Base-by-base conservation (phyloP, 2,329 filamentous ascomycete genomes). In the Cadophora gregata region DNA sequence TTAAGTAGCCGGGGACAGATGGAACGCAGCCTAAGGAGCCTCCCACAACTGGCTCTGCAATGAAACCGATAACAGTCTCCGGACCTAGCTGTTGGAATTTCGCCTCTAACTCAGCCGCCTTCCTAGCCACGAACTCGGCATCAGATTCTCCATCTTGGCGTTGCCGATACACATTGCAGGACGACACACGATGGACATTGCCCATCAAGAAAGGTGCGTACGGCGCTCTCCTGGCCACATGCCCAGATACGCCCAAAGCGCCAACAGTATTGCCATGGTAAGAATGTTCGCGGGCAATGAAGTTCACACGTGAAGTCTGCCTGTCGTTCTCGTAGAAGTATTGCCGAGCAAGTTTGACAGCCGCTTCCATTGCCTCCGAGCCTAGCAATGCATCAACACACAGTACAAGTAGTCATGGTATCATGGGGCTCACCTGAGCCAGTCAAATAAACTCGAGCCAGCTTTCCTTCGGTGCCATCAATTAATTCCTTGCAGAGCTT, bases 261-360 rank as follows among this genome's bases (percentile, higher is more conserved):
- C 88, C 89, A 0, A 92, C 76, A 0, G 90, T 93, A 31, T 84
- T 88, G 6, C 91, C 91, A 72, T 93, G 91, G 72, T 91, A 93
- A 12, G 87, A 90, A 25, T 87, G 82, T 33, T 85, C 79, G 19
- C 90, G 84, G 6, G 87, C 82, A 71, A 93, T 90, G 77, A 90
- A 90, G 58, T 84, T 82, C 0, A 80, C 81, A 1, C 90, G 82
- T 58, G 80, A 3, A 81, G 81, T 10, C 75, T 72, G 65, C 59
- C 72, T 77, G 1, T 79, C 70, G 21, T 84, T 80, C 75, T 90
- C 88, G 19, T 86, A 80, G 71, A 85, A 90, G 74, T 88, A 93
- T 75, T 93, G 90, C 1, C 86, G 80, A 12, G 87, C 82, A 19
- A 92, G 78, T 73, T 93, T 93, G 67, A 91, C 78, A 1, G 89